phyloP scores from a whole-genome alignment of 208 protist species.

The Trichomonas vaginalis region DNA sequence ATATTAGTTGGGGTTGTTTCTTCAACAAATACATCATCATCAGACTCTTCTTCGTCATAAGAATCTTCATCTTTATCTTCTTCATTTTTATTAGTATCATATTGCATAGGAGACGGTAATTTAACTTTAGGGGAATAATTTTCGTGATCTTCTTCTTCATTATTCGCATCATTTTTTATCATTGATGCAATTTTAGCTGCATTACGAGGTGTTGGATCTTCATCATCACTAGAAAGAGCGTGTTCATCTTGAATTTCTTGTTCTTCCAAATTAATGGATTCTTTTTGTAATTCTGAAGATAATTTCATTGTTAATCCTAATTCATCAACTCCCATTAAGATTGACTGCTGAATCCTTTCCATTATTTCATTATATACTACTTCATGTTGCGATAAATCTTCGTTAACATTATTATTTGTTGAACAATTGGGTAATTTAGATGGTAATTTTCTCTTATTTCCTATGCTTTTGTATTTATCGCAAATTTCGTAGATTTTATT shows the following conservation, averaged over 20 bases:
- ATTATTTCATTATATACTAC: background rate
- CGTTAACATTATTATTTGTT: background rate
- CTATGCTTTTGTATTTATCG: background rate
- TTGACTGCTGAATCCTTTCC: background rate
- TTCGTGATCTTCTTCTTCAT: background rate
- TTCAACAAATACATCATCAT: background rate
- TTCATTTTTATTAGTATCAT: background rate
- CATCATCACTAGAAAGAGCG: background rate
- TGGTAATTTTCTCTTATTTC: background rate
- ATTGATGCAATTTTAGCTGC: background rate
- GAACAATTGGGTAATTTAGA: background rate
- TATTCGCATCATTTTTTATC: background rate
- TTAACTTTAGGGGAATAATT: background rate
- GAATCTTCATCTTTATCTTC: background rate
- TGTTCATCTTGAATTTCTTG: background rate
- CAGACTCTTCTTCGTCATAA: background rate
- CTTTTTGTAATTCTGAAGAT: background rate
- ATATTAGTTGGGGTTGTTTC: background rate
- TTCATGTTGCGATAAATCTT: background rate
- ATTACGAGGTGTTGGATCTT: background rate
- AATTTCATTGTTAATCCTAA: background rate
- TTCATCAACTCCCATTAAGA: background rate
- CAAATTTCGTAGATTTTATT: background rate
- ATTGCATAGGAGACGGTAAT: background rate
- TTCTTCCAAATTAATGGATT: background rate